These are phyloP conservation scores for Neonectria ditissima DNA, from an alignment of 2,329 filamentous ascomycete species.

Conservation along the genomic window DNA sequence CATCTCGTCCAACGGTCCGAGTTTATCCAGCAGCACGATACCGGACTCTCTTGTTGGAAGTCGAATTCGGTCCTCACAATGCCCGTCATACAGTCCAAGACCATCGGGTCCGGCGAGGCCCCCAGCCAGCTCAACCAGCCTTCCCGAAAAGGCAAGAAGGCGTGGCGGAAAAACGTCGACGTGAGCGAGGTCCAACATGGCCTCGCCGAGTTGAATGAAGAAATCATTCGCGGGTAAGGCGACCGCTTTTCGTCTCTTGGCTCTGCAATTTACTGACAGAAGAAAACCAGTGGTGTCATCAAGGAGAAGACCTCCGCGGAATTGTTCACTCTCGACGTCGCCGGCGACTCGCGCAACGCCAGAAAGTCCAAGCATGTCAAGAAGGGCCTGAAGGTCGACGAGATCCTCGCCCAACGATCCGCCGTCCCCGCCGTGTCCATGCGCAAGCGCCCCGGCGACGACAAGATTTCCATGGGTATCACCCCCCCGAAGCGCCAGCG, in stretches of 20 bases:
- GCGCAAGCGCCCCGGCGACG: constrained; percentile 79
- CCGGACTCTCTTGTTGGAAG: constrained; percentile 34
- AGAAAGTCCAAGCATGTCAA: constrained; percentile 73
- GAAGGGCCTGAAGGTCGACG: constrained; percentile 88
- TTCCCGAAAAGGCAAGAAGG: constrained; percentile 97
- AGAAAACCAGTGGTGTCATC: constrained; percentile 77
- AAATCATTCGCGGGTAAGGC: constrained; percentile 89
- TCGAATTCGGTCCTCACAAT: constrained; percentile 52
- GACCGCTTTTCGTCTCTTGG: neutral
- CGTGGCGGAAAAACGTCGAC: constrained; percentile 98
- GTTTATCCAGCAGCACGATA: constrained; percentile 30
- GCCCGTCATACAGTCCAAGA: constrained; percentile 63
- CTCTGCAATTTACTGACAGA: constrained; percentile 31
- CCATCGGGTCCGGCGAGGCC: constrained; percentile 64
- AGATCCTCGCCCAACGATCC: constrained; percentile 89
- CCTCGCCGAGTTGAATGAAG: constrained; percentile 84
- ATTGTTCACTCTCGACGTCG: constrained; percentile 85
- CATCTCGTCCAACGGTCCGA: constrained; percentile 21
- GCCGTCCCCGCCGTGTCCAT: constrained; percentile 81
- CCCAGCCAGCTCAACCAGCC: constrained; percentile 88
- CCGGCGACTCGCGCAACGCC: constrained; percentile 75
- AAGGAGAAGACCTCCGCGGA: constrained; percentile 85
- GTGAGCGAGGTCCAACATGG: constrained; percentile 87
- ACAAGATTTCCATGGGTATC: constrained; percentile 79
- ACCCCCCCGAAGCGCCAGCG: constrained; percentile 80